Conservation (phyloP, 2,329 filamentous ascomycete species). For the Lecanicillium sp. region DNA sequence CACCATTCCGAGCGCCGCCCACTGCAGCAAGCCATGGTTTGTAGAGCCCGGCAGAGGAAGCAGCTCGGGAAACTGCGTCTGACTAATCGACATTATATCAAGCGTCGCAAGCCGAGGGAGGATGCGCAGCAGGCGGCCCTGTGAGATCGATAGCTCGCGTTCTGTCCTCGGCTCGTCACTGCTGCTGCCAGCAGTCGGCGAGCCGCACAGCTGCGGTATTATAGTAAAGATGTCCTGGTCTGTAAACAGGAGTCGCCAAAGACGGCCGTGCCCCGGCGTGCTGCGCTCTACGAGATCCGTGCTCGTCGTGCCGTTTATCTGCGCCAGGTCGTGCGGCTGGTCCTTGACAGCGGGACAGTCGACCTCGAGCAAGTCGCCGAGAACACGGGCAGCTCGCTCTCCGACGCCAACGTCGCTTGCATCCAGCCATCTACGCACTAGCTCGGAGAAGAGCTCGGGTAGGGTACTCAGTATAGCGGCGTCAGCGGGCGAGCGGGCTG, state of each 20-base stretch:
- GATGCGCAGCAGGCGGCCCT: conserved; percentile 43
- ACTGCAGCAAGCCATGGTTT: conserved; percentile 37
- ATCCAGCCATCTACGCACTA: conserved; percentile 36
- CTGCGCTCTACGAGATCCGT: conserved; percentile 29
- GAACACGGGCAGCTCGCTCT: conserved; percentile 39
- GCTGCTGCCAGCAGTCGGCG: conserved; percentile 23
- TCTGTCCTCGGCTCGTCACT: conserved; percentile 13
- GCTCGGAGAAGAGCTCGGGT: conserved; percentile 36
- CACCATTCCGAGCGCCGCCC: conserved; percentile 43
- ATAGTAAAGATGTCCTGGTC: conserved; percentile 34
- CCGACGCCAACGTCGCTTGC: conserved; percentile 15
- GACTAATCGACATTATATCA: conserved; percentile 32
- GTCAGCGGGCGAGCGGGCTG: conserved; percentile 36
- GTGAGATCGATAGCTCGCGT: conserved; percentile 40
- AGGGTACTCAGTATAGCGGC: conserved; percentile 41
- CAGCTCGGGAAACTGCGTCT: conserved; percentile 27
- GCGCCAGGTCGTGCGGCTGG: conserved; percentile 13
- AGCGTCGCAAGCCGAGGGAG: conserved; percentile 41
- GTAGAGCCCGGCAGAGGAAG: conserved; percentile 17
- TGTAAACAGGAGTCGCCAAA: conserved; percentile 47
- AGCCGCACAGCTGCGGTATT: conserved; percentile 28
- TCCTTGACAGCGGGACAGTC: conserved; percentile 37
- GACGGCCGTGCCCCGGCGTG: conserved; percentile 37
- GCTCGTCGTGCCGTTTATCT: conserved; percentile 18
- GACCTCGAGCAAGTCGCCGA: conserved; percentile 46